Evolutionary conservation across 345 rosid genomes (phyloP).

Genomic region (Syzygium jambos): DNA sequence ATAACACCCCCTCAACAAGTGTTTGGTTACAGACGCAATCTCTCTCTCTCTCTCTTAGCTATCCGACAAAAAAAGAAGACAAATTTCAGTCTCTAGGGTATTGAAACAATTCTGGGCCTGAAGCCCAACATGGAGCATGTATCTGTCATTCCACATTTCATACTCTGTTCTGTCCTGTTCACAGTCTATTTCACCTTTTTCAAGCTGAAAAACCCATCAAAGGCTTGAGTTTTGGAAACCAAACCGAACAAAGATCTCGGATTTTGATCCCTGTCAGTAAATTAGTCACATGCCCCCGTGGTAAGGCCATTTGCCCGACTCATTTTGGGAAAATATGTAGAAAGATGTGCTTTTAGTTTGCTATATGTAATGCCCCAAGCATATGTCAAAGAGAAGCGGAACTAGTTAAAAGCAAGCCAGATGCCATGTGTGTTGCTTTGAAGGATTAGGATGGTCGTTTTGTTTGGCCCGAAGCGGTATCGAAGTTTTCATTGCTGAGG

Average conservation of each 20-base stretch:
- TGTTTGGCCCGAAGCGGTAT: not conserved
- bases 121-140: not conserved
- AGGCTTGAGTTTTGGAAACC: not conserved
- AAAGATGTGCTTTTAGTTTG: not conserved
- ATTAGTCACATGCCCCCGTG: not conserved
- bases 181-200: not conserved
- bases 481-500: not conserved
- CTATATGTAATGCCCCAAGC: not conserved
- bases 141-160: not conserved
- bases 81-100: not conserved
- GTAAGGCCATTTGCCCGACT: not conserved
- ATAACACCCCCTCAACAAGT: slow-evolving; percentile 13
- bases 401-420: not conserved
- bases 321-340: not conserved
- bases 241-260: not conserved
- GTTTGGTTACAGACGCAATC: slow-evolving; percentile 50
- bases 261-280: not conserved
- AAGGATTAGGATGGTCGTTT: not conserved
- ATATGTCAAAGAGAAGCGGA: not conserved
- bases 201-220: not conserved
- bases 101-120: not conserved
- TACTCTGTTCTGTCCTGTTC: not conserved
- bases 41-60: not conserved
- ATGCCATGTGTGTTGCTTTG: not conserved
- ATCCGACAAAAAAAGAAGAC: not conserved